Percentiles rank a stretch among this genome's conserved stretches.
phyloP scores from a whole-genome alignment of 805 yeast species.

The Cyberlindnera samutprakarnensis region DNA sequence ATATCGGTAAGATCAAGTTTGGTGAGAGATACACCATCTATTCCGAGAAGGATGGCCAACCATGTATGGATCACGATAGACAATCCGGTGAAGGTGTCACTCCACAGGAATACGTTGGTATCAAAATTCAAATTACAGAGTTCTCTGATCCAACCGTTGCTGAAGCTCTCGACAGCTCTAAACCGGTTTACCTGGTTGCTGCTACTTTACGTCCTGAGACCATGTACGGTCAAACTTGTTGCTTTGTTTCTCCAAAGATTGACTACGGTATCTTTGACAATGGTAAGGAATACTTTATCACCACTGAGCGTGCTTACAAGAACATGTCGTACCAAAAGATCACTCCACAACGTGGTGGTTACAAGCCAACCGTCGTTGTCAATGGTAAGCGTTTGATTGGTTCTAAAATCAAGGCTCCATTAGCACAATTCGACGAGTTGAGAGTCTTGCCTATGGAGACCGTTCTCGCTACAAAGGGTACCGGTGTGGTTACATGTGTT shows the following conservation, averaged over 20 bases:
- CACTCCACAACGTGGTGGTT: conserved; percentile 85
- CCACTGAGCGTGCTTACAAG: conserved; percentile 92
- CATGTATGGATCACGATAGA: conserved; percentile 99
- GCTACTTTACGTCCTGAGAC: conserved; percentile 98
- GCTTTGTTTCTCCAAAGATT: conserved; percentile 93
- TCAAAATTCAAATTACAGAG: conserved; percentile 71
- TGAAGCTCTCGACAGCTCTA: conserved; percentile 17
- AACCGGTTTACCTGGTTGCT: conserved; percentile 77
- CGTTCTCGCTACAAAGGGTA: conserved; percentile 88
- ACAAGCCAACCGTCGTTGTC: conserved; percentile 48
- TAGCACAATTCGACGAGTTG: conserved; percentile 58
- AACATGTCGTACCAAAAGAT: conserved; percentile 93
- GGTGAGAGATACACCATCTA: conserved; percentile 97
- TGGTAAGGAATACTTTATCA: conserved; percentile 65
- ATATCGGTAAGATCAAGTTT: conserved; percentile 83
- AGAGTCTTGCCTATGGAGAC: conserved; percentile 96
- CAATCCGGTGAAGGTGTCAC: conserved; percentile 92
- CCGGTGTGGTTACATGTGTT: conserved; percentile 98
- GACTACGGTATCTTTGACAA: conserved; percentile 86
- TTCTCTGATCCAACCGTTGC: conserved; percentile 27
- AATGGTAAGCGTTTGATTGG: conserved; percentile 76
- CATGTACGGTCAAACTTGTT: conserved; percentile 97
- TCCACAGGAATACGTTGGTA: conserved; percentile 93
- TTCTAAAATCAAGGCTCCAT: conserved; percentile 78
- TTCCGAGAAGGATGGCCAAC: conserved; percentile 96